These are phyloP conservation scores for Ammopiptanthus mongolicus DNA, from an alignment of 306 rosid genomes.

Conservation along the genomic window DNA sequence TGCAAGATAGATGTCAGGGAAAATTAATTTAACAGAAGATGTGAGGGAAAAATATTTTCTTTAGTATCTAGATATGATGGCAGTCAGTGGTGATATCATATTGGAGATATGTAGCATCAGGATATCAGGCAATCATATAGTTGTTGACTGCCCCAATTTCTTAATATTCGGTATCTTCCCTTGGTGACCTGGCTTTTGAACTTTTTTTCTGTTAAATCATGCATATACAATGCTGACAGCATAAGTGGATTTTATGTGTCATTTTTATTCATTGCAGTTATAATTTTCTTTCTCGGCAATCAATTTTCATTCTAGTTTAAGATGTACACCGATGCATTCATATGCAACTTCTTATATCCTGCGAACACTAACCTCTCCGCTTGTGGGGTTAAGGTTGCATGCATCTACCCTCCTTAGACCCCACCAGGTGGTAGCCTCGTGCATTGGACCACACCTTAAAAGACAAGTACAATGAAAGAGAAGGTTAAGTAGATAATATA, in stretches of 20 bases:
- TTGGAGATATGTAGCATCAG: not conserved
- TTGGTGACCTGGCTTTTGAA: not conserved
- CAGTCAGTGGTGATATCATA: not conserved
- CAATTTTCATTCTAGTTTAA: not conserved
- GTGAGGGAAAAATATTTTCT: not conserved
- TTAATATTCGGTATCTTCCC: not conserved
- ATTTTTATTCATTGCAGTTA: not conserved
- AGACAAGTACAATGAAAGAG: no score
- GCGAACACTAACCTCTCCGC: no score
- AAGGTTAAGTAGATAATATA: constrained; percentile 5
- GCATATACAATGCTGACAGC: no score
- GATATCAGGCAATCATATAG: not conserved
- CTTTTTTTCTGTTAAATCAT: not conserved
- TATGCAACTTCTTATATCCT: not conserved
- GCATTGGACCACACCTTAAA: no score
- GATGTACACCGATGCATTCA: not conserved
- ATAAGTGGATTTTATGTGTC: not conserved
- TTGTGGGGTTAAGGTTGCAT: no score
- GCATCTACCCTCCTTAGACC: no score
- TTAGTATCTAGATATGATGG: not conserved
- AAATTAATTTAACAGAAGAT: not conserved
- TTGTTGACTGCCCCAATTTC: not conserved
- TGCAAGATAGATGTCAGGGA: no score
- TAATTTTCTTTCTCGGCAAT: not conserved
- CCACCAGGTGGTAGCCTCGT: no score